Evolutionary conservation across 2,329 filamentous ascomycete species (phyloP).

Genomic region (Trichoderma lentiforme): DNA sequence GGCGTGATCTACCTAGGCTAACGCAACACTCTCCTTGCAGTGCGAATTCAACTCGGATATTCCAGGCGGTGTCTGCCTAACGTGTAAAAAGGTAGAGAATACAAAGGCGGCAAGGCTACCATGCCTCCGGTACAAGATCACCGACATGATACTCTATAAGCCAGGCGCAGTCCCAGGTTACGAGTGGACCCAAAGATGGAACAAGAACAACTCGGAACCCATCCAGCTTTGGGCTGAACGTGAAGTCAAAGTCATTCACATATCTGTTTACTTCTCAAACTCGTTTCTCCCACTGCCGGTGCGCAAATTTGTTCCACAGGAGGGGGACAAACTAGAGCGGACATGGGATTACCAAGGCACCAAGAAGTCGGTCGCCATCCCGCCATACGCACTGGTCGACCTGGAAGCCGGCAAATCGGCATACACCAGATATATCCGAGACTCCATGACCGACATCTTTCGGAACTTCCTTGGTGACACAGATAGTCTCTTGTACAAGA

Average conservation of each 20-base stretch:
- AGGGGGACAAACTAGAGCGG: slow-evolving; percentile 53
- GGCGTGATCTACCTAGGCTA: not conserved
- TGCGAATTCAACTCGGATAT: slow-evolving; percentile 51
- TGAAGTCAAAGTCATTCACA: slow-evolving; percentile 47
- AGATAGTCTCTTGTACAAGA: slow-evolving; percentile 44
- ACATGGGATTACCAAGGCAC: slow-evolving; percentile 50
- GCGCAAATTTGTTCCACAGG: slow-evolving; percentile 51
- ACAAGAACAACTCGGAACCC: slow-evolving; percentile 51
- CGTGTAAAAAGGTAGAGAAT: slow-evolving; percentile 51
- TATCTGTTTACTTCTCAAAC: slow-evolving; percentile 55
- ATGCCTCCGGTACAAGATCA: slow-evolving; percentile 60
- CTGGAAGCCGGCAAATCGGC: slow-evolving; percentile 48
- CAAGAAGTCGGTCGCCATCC: slow-evolving; percentile 48
- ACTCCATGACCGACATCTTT: slow-evolving; percentile 47
- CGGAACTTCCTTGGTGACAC: slow-evolving; percentile 33
- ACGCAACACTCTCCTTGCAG: slow-evolving; percentile 32
- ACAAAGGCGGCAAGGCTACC: slow-evolving; percentile 53
- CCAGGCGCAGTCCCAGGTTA: slow-evolving; percentile 55
- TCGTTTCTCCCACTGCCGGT: slow-evolving; percentile 48
- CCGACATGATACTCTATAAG: slow-evolving; percentile 56
- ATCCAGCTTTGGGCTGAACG: slow-evolving; percentile 54
- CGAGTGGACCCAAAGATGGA: slow-evolving; percentile 60
- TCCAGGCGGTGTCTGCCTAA: slow-evolving; percentile 47
- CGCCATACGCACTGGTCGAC: slow-evolving; percentile 55
- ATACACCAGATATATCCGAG: slow-evolving; percentile 50